Conservation (phyloP, 73 alveolate species). For the Tetrahymena elliotti region DNA sequence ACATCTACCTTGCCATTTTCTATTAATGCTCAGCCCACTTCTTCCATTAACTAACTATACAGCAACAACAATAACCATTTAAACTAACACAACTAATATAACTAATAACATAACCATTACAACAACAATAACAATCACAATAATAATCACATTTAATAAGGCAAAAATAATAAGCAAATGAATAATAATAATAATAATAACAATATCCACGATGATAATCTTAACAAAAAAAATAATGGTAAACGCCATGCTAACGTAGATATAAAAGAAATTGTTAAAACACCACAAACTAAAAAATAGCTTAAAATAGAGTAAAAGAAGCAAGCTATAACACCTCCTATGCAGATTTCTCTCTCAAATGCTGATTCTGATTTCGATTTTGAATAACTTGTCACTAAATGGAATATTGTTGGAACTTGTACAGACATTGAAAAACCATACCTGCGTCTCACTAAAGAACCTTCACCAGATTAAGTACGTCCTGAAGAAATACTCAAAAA, state of each 20-base stretch:
- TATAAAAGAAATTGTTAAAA: not conserved
- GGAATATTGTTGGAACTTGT: slow-evolving; percentile 47
- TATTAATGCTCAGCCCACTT: not conserved
- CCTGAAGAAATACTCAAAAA: slow-evolving; percentile 69
- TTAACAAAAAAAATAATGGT: not conserved
- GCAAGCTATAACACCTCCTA: not conserved
- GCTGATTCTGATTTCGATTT: not conserved
- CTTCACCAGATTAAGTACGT: slow-evolving; percentile 69
- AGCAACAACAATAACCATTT: not conserved
- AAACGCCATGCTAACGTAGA: not conserved
- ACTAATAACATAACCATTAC: not conserved
- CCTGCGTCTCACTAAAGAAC: slow-evolving; percentile 63
- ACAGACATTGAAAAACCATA: slow-evolving; percentile 64
- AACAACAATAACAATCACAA: not conserved
- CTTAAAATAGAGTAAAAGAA: not conserved
- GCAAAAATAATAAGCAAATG: not conserved
- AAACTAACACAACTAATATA: not conserved
- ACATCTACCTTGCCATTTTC: not conserved
- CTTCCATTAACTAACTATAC: not conserved
- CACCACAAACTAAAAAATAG: not conserved
- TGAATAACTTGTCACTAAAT: not conserved
- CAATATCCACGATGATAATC: not conserved
- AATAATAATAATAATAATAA: not conserved
- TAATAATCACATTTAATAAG: not conserved
- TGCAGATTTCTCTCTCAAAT: not conserved